phyloP scores from a whole-genome alignment of 352 stramenopile species.

The Hyaloperonospora arabidopsidis region DNA sequence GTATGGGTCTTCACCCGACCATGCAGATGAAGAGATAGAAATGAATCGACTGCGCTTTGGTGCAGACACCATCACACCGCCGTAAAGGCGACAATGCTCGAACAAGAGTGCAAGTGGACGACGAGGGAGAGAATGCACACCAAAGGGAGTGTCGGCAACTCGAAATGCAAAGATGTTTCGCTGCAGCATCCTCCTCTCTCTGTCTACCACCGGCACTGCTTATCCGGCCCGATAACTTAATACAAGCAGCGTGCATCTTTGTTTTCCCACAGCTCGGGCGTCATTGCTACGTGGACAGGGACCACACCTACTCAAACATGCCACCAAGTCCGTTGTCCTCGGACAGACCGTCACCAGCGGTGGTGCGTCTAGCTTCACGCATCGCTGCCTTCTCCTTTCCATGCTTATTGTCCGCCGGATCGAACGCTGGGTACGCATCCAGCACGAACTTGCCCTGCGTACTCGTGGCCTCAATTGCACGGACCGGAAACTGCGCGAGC shows the following conservation, averaged over 20 bases:
- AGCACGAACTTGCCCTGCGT: conserved; percentile 76
- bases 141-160: conserved; percentile 17
- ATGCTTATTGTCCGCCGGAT: conserved; percentile 24
- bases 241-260: conserved; percentile 26
- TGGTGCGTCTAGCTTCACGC: conserved; percentile 40
- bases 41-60: conserved; percentile 18
- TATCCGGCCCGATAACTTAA: conserved; percentile 30
- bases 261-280: conserved; percentile 6
- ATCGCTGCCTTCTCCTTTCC: conserved; percentile 35
- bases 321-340: conserved; percentile 33
- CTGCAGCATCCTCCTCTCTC: conserved; percentile 16
- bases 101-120: conserved; percentile 19
- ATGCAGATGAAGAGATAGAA: conserved; percentile 17
- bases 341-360: conserved; percentile 35
- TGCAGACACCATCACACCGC: conserved; percentile 18
- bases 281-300: neutral
- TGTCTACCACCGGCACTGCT: conserved; percentile 16
- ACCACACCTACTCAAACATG: conserved; percentile 36
- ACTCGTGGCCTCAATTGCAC: conserved; percentile 48
- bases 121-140: conserved; percentile 14
- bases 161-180: conserved; percentile 16
- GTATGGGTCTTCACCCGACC: conserved; percentile 38
- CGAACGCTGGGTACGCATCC: conserved; percentile 48
- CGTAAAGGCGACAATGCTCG: conserved; percentile 19
- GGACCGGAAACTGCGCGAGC: conserved; percentile 50